Evolutionary conservation across 1,284 basidiomycete genomes (phyloP), one percentile per base, ranked within the genome.

Genomic region (Melampsora americana): DNA sequence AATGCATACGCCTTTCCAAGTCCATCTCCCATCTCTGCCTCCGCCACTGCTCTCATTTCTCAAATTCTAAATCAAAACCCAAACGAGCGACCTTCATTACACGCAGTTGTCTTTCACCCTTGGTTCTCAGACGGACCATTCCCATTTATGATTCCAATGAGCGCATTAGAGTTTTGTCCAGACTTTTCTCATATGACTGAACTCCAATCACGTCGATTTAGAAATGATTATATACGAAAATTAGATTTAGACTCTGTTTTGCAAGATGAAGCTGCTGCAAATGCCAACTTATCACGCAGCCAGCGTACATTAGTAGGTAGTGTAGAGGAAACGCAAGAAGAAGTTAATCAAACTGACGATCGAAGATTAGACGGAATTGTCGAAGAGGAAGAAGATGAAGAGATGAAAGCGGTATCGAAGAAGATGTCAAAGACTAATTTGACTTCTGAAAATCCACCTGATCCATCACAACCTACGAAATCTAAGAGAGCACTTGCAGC

Each of bases 1-100:
- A 96, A 96, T 81, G 88, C 92, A 79, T 99, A 98, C 83, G 90
- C 92, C 80, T 98, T 97, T 83, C 95, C 95, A 0, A 80, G 87
- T 0, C 90, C 93, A 76, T 88, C 90, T 62, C 84, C 85, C 6
- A 87, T 95, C 69, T 92, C 92, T 0, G 80, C 83, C 11, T 88
- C 91, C 62, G 91, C 90, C 0, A 88, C 90, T 79, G 87, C 90
- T 77, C 89, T 97, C 76, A 90, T 99, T 80, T 88, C 89, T 76
- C 86, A 88, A 69, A 97, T 97, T 80, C 87, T 98, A 42, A 93
- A 93, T 5, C 89, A 89, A 28, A 87, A 20, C 48, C 16, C 86
- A 80, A 85, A 85, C 9, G 82, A 89, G 80, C 89, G 95, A 0
- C 95, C 95, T 0, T 89, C 89, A 0, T 86, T 98, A 26, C 88